Evolutionary conservation across 805 yeast genomes (phyloP).

Genomic region (Lipomyces japonicus): DNA sequence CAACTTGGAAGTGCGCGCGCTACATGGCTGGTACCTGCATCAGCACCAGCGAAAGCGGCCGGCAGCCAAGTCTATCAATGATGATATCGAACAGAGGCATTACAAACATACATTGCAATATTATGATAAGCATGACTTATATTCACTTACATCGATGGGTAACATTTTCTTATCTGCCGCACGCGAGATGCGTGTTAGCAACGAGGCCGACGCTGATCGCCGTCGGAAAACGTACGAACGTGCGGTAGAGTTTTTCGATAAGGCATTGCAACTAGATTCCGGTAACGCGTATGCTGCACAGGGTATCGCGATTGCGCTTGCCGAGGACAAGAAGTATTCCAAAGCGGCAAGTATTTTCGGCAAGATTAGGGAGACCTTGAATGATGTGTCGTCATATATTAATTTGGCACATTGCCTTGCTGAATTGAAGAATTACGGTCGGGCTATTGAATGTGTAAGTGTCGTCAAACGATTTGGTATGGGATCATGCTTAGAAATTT

Average conservation of each 20-base stretch:
- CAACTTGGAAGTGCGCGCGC: slow-evolving; percentile 79
- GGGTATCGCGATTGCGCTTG: slow-evolving; percentile 89
- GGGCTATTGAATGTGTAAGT: slow-evolving; percentile 64
- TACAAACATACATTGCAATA: slow-evolving; percentile 81
- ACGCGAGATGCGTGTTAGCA: slow-evolving; percentile 57
- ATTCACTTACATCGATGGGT: slow-evolving; percentile 85
- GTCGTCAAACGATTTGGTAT: background rate
- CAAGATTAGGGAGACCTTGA: slow-evolving; percentile 83
- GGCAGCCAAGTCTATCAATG: slow-evolving; percentile 47
- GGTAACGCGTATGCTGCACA: slow-evolving; percentile 94
- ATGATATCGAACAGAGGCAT: slow-evolving; percentile 65
- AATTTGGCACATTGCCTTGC: slow-evolving; percentile 84
- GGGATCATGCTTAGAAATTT: background rate
- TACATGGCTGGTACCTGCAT: slow-evolving; percentile 84
- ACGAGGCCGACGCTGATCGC: slow-evolving; percentile 51
- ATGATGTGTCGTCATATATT: slow-evolving; percentile 75
- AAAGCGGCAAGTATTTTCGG: slow-evolving; percentile 82
- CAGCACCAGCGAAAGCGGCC: slow-evolving; percentile 34
- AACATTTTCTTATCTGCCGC: slow-evolving; percentile 80
- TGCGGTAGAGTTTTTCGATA: slow-evolving; percentile 89
- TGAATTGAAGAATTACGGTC: slow-evolving; percentile 75
- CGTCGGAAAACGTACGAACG: slow-evolving; percentile 72
- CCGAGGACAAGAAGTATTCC: slow-evolving; percentile 60
- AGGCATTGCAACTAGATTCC: slow-evolving; percentile 79
- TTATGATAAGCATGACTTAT: slow-evolving; percentile 75